phyloP scores from a whole-genome alignment of 164 flowering plant species.

The Saururus chinensis region DNA sequence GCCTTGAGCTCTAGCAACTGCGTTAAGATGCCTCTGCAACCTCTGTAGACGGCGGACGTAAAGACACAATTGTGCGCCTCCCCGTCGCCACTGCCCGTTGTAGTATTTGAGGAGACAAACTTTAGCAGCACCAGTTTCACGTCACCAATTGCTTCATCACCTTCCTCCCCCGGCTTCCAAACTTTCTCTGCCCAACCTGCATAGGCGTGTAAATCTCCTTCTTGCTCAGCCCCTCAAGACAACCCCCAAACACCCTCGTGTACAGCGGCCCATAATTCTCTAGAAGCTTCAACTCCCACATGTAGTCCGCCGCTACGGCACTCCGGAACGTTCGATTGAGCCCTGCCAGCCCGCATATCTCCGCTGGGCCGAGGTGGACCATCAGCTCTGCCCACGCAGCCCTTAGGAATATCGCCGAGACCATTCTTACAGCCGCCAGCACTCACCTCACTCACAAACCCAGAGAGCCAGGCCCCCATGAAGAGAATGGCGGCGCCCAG shows the following conservation, averaged over 20 bases:
- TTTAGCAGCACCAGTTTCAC: slow-evolving; percentile 43
- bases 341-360: slow-evolving; percentile 60
- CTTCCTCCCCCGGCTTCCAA: slow-evolving; percentile 58
- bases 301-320: slow-evolving; percentile 79
- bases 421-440: slow-evolving; percentile 11
- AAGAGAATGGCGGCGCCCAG: not conserved
- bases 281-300: slow-evolving; percentile 85
- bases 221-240: slow-evolving; percentile 22
- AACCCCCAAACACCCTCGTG: slow-evolving; percentile 26
- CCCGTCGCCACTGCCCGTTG: slow-evolving; percentile 8
- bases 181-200: slow-evolving; percentile 39
- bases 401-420: slow-evolving; percentile 81
- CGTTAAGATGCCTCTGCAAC: slow-evolving; percentile 57
- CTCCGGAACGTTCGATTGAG: slow-evolving; percentile 65
- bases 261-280: slow-evolving; percentile 40
- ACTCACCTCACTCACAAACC: not conserved
- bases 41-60: slow-evolving; percentile 56
- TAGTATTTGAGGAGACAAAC: slow-evolving; percentile 60
- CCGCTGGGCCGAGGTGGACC: slow-evolving; percentile 42
- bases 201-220: slow-evolving; percentile 55
- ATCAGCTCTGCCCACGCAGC: slow-evolving; percentile 61
- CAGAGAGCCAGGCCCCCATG: slow-evolving; percentile 41
- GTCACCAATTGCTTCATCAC: slow-evolving; percentile 26
- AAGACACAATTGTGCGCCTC: slow-evolving; percentile 43
- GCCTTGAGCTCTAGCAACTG: slow-evolving; percentile 68